A percentile compares a stretch with the other conserved stretches of the same genome.
These are phyloP conservation scores for Tylopilus sp. DNA, from an alignment of 768 basidiomycete genomes.

Conservation along the genomic window DNA sequence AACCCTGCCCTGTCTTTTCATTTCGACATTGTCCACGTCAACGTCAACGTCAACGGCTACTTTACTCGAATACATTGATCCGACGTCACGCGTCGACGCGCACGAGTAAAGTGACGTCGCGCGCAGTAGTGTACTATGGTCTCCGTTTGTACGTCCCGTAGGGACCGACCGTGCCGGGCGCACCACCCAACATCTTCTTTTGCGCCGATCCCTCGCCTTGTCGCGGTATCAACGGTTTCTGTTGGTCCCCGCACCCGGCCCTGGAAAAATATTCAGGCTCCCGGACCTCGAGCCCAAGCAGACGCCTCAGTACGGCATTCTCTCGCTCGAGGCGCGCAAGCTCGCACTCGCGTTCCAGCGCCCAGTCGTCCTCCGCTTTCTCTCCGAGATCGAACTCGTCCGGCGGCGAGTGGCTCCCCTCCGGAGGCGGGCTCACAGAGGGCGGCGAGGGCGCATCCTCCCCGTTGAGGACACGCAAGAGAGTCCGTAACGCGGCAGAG, in stretches of 20 bases:
- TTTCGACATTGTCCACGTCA: constrained; percentile 8
- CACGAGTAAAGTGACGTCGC: too few relatives aligned
- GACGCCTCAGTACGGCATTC: constrained; percentile 73
- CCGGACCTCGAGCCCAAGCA: constrained; percentile 53
- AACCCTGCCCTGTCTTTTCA: not conserved
- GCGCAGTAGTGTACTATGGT: too few relatives aligned
- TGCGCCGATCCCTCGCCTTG: constrained; percentile 11
- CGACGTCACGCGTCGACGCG: too few relatives aligned
- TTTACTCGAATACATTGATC: too few relatives aligned
- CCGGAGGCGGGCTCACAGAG: not conserved
- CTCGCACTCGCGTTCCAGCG: constrained; percentile 88
- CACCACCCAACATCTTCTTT: constrained; percentile 32
- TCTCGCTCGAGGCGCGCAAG: constrained; percentile 83
- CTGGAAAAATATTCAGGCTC: constrained; percentile 15
- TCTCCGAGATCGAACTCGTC: constrained; percentile 24
- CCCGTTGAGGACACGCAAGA: constrained; percentile 67
- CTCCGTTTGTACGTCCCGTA: constrained; percentile 43
- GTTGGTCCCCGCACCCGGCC: constrained; percentile 12
- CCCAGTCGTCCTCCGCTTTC: constrained; percentile 62
- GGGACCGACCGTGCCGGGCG: constrained; percentile 37
- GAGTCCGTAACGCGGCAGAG: constrained; percentile 63
- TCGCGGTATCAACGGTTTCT: constrained; percentile 11
- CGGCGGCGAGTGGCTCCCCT: not conserved
- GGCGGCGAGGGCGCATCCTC: constrained; percentile 43
- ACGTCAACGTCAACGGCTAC: constrained; percentile 14